Evolutionary conservation across 495 filamentous ascomycete species (phyloP), one percentile per base, ranked within the genome.

Genomic region (Penicillium paradoxum): DNA sequence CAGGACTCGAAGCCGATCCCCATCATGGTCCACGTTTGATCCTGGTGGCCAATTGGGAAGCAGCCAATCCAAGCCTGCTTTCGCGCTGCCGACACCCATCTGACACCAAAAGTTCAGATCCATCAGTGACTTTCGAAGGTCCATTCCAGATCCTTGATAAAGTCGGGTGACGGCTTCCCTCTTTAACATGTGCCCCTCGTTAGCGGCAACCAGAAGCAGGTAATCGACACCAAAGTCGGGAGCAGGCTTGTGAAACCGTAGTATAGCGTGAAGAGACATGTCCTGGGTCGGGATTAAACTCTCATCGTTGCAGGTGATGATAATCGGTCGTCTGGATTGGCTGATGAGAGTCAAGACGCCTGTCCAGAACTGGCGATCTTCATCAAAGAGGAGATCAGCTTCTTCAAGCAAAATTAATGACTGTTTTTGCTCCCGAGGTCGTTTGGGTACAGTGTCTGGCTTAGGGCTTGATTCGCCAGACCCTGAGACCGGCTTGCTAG

Each of bases 41-140:
- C 86, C 85, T 19, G 73, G 80, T 14, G 90, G 87, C 82, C 83
- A 91, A 34, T 78, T 46, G 77, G 84, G 68, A 81, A 88, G 56
- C 51, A 93, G 86, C 95, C 95, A 99, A 46, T 93, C 89, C 21
- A 96, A 76, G 2, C 92, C 91, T 1, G 88, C 86, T 63, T 88
- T 88, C 13, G 82, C 76, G 59, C 95, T 92, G n/a, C 95, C 95
- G 22, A 97, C 82, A 0, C 83, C 91, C 69, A 97, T 90, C 69
- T 97, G 93, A 60, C 95, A 97, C 90, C 90, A 97, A 66, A 93
- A 95, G 56, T 95, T 83, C 10, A 99, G 75, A 44, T 99, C 90
- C 53, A 80, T 86, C n/a, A 97, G 82, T 0, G 84, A 83, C 24
- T 83, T 88, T 18, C 95, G 83, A 17, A 99, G 73, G 63, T 97